Evolutionary conservation across 2,329 filamentous ascomycete species (phyloP).

Genomic region (Byssothecium circinans): DNA sequence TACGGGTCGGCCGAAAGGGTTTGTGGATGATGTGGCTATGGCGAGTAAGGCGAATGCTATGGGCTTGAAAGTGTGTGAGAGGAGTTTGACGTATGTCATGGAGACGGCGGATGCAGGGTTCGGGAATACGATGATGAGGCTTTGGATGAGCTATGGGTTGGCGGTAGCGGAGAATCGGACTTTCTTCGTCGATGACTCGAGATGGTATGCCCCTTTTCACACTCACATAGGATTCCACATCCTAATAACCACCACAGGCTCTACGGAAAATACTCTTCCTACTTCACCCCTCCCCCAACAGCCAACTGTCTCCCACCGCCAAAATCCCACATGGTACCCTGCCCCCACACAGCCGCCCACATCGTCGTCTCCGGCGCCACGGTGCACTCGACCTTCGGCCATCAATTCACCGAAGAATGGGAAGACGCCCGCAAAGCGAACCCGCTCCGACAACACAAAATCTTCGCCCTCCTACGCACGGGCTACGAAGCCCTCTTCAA

Average conservation of each 20-base stretch:
- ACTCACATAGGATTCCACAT: neutral
- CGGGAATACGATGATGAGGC: conserved; percentile 72
- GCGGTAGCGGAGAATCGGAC: conserved; percentile 71
- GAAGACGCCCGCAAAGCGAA: conserved; percentile 54
- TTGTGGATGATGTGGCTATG: conserved; percentile 43
- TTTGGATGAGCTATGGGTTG: conserved; percentile 84
- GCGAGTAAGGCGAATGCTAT: conserved; percentile 29
- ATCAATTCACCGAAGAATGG: conserved; percentile 57
- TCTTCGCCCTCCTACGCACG: conserved; percentile 67
- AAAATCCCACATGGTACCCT: conserved; percentile 75
- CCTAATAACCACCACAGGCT: conserved; percentile 51
- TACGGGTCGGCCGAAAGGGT: conserved; percentile 40
- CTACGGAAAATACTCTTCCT: conserved; percentile 73
- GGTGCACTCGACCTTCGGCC: conserved; percentile 64
- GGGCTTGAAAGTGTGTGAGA: conserved; percentile 63
- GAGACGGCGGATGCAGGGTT: conserved; percentile 75
- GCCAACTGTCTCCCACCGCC: conserved; percentile 71
- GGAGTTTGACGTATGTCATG: conserved; percentile 75
- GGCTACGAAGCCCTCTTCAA: conserved; percentile 76
- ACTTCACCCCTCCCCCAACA: conserved; percentile 68
- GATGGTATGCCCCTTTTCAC: conserved; percentile 56
- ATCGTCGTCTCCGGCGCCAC: conserved; percentile 74
- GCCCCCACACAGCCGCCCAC: conserved; percentile 74
- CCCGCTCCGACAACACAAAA: conserved; percentile 57
- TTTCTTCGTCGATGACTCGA: conserved; percentile 83